Evolutionary conservation across 129 eudicot species (phyloP).

Genomic region (Glebionis coronaria): DNA sequence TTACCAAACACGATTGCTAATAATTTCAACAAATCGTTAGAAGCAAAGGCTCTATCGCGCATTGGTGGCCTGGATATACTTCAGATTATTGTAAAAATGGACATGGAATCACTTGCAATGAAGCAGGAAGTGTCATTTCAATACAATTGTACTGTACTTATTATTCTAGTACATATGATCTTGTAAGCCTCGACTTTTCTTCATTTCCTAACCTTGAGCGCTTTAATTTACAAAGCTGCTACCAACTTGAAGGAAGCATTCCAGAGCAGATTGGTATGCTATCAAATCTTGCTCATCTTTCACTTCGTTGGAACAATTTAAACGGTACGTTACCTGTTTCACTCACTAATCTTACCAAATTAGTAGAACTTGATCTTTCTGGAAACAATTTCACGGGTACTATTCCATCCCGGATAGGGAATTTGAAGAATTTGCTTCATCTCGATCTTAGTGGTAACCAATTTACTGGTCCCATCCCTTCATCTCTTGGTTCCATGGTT

Average conservation of each 20-base stretch:
- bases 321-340: slow-evolving; percentile 6
- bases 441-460: neutral
- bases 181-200: slow-evolving; percentile 5
- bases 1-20: too few species aligned
- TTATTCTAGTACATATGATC: neutral
- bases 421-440: too few species aligned
- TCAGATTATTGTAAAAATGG: slow-evolving; percentile 1
- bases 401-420: too few species aligned
- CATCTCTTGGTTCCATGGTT: too few species aligned
- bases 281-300: slow-evolving; percentile 12
- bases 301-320: neutral
- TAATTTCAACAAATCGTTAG: too few species aligned
- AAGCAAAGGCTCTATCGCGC: too few species aligned
- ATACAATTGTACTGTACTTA: neutral
- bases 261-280: slow-evolving; percentile 19
- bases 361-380: neutral
- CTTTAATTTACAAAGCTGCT: neutral
- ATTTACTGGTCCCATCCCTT: slow-evolving; percentile 10
- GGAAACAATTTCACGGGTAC: too few species aligned
- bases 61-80: neutral
- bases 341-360: slow-evolving; percentile 13
- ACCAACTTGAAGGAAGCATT: slow-evolving; percentile 16
- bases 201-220: slow-evolving; percentile 16
- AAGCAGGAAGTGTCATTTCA: slow-evolving; percentile 1
- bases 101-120: slow-evolving; percentile 1